Conservation (phyloP, 2,329 filamentous ascomycete species). For the Arthrobotrys iridis region DNA sequence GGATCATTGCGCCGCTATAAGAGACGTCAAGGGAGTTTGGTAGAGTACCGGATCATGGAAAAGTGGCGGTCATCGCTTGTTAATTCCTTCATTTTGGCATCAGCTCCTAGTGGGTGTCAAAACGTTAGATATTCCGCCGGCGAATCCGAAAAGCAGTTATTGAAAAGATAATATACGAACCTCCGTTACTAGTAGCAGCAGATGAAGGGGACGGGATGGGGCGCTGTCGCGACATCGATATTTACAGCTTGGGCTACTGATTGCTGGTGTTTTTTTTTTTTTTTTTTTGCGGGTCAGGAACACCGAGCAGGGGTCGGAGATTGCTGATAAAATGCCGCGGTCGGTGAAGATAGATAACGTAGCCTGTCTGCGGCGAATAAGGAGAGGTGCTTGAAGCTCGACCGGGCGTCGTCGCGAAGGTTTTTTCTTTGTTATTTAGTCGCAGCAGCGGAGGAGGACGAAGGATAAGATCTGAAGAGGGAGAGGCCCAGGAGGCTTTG, state of each 20-base stretch:
- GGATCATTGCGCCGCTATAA: background rate
- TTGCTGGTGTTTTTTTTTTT: no score
- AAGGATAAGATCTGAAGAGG: conserved; percentile 3
- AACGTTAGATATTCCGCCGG: background rate
- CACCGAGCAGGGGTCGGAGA: conserved; percentile 2
- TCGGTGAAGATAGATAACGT: background rate
- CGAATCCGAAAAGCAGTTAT: background rate
- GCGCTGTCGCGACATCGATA: conserved; percentile 50
- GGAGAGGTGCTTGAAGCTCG: background rate
- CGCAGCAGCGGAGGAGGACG: background rate
- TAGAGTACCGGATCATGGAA: conserved; percentile 64
- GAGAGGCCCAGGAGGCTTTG: background rate
- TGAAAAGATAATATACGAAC: conserved; percentile 13
- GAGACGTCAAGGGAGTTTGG: conserved; percentile 1
- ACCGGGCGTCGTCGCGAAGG: background rate
- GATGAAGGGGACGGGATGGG: conserved; percentile 24
- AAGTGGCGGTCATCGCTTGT: conserved; percentile 56
- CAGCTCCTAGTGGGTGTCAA: conserved; percentile 32
- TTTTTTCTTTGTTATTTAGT: no score
- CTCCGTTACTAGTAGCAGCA: conserved; percentile 31
- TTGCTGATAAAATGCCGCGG: conserved; percentile 4
- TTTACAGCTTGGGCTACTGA: conserved; percentile 2
- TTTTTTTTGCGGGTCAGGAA: background rate
- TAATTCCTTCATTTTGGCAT: conserved; percentile 55
- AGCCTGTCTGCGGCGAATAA: background rate